These are phyloP conservation scores for Beauveria sp. DNA, from an alignment of 2,329 filamentous ascomycete genomes.

Conservation along the genomic window DNA sequence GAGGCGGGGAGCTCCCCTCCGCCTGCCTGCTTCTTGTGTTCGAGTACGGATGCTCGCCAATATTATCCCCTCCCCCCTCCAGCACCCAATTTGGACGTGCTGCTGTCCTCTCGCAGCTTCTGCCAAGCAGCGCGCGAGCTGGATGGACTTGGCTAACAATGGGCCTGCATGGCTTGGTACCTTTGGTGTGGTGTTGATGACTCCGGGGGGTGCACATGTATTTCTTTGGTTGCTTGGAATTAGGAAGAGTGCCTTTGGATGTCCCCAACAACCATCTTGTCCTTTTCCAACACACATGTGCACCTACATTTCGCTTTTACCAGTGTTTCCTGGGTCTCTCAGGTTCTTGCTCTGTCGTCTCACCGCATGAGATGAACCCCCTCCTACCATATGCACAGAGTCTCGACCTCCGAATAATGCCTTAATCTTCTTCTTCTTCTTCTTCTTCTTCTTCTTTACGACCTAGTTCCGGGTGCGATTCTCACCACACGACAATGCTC, in stretches of 20 bases:
- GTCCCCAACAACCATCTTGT: background rate
- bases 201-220: background rate
- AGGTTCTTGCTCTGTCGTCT: background rate
- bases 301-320: background rate
- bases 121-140: background rate
- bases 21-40: too few species aligned
- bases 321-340: background rate
- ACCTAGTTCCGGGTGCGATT: background rate
- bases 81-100: background rate
- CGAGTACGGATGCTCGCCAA: too few species aligned
- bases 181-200: background rate
- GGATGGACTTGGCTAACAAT: background rate
- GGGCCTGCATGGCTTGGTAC: background rate
- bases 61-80: background rate
- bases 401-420: background rate
- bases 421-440: background rate
- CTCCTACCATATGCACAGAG: background rate
- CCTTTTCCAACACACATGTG: background rate
- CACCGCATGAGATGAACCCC: background rate
- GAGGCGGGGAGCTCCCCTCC: background rate
- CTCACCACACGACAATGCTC: conserved; percentile 19
- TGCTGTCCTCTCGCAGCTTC: background rate
- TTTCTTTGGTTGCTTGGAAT: too few species aligned
- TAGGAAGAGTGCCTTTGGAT: background rate
- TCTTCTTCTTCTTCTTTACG: background rate